Evolutionary conservation across 805 yeast genomes (phyloP).

Genomic region (Komagataella phaffii): DNA sequence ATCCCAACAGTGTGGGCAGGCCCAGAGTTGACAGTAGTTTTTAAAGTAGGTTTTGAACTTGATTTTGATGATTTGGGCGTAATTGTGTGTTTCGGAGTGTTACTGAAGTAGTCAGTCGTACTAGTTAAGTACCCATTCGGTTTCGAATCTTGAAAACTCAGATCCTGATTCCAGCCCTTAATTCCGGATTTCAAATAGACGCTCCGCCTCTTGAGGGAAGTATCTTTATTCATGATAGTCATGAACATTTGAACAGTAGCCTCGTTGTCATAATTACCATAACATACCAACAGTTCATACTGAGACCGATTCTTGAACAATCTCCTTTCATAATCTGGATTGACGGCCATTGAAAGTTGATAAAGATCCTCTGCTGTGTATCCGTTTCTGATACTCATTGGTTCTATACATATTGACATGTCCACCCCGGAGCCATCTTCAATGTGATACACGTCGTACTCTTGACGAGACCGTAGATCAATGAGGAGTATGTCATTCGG

Average conservation of each 20-base stretch:
- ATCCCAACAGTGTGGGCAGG: constrained; percentile 51
- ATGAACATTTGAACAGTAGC: constrained; percentile 18
- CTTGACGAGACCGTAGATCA: constrained; percentile 54
- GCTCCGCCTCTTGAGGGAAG: constrained; percentile 22
- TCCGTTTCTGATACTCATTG: constrained; percentile 36
- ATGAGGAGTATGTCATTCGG: constrained; percentile 37
- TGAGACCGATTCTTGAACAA: constrained; percentile 37
- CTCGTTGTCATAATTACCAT: constrained; percentile 27
- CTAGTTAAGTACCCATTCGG: not conserved
- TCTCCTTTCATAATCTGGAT: constrained; percentile 41
- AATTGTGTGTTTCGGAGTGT: constrained; percentile 6
- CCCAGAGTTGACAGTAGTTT: constrained; percentile 1
- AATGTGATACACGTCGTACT: constrained; percentile 54
- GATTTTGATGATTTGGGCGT: not conserved
- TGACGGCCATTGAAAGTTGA: constrained; percentile 36
- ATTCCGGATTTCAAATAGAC: constrained; percentile 45
- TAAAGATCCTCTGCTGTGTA: constrained; percentile 60
- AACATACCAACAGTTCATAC: constrained; percentile 53
- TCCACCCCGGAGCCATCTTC: constrained; percentile 18
- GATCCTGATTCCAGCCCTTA: constrained; percentile 46
- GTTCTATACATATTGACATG: constrained; percentile 65
- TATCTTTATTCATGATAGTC: constrained; percentile 21
- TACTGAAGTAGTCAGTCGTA: not conserved
- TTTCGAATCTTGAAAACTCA: not conserved
- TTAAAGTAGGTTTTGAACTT: not conserved